Evolutionary conservation across 352 stramenopile genomes (phyloP).

Genomic region (Pythium utonaiense): DNA sequence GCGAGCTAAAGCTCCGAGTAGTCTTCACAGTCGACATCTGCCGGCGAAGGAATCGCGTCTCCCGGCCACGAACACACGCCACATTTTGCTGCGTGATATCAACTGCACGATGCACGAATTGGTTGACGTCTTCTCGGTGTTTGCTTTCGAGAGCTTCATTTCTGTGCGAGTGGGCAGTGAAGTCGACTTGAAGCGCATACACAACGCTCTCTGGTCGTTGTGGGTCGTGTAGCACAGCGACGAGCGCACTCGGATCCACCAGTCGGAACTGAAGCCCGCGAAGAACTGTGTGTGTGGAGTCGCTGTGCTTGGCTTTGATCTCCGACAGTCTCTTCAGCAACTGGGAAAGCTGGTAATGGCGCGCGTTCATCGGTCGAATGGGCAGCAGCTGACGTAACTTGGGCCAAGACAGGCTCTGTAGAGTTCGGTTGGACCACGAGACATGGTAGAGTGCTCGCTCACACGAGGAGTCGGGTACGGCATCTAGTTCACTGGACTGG

Average conservation of each 20-base stretch:
- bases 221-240: constrained; percentile 30
- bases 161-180: not conserved
- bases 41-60: constrained; percentile 30
- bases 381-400: constrained; percentile 52
- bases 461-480: constrained; percentile 15
- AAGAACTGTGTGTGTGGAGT: not conserved
- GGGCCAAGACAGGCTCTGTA: constrained; percentile 45
- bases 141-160: not conserved
- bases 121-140: not conserved
- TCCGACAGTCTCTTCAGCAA: constrained; percentile 23
- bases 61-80: constrained; percentile 46
- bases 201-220: constrained; percentile 17
- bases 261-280: constrained; percentile 13
- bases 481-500: not conserved
- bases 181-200: constrained; percentile 46
- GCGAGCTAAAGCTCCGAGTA: constrained; percentile 26
- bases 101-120: constrained; percentile 36
- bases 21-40: constrained; percentile 28
- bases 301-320: not conserved
- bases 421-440: constrained; percentile 44
- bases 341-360: constrained; percentile 58
- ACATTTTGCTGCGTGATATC: constrained; percentile 41
- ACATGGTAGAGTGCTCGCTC: constrained; percentile 49
- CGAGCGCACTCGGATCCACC: constrained; percentile 33
- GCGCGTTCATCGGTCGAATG: constrained; percentile 63